phyloP scores from a whole-genome alignment of 768 basidiomycete genomes.

The Lactifluus subvellereus region DNA sequence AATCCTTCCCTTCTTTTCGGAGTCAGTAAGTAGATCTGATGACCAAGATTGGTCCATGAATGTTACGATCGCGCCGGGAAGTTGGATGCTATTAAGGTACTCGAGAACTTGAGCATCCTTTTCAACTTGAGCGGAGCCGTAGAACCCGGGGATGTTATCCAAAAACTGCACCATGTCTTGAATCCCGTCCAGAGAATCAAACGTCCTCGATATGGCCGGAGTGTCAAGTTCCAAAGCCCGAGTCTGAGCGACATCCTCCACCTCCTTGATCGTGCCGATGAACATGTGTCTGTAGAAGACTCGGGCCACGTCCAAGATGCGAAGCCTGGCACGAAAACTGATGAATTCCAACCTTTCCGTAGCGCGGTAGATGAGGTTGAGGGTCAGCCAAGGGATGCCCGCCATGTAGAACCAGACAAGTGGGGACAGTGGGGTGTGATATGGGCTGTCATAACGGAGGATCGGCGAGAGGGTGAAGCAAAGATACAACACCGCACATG shows the following conservation, averaged over 20 bases:
- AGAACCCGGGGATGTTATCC: conserved; percentile 9
- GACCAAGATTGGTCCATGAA: conserved; percentile 8
- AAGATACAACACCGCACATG: background rate
- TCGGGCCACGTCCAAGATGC: background rate
- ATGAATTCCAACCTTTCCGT: background rate
- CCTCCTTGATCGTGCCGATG: background rate
- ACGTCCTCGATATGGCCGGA: background rate
- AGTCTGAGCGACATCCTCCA: conserved; percentile 1
- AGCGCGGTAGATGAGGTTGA: background rate
- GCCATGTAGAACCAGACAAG: background rate
- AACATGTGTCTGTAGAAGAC: background rate
- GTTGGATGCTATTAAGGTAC: background rate
- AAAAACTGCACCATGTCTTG: conserved; percentile 11
- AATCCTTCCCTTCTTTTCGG: background rate
- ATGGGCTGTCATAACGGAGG: background rate
- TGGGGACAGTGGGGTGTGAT: background rate
- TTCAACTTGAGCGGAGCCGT: background rate
- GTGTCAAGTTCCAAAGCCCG: background rate
- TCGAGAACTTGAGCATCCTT: background rate
- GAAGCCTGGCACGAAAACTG: background rate
- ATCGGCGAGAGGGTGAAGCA: background rate
- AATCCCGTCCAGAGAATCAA: background rate
- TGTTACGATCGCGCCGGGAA: conserved; percentile 2
- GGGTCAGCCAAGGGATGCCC: background rate
- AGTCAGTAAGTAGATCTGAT: background rate